Conservation (phyloP, 2,329 filamentous ascomycete species). For the Ophiosphaerella narmari region DNA sequence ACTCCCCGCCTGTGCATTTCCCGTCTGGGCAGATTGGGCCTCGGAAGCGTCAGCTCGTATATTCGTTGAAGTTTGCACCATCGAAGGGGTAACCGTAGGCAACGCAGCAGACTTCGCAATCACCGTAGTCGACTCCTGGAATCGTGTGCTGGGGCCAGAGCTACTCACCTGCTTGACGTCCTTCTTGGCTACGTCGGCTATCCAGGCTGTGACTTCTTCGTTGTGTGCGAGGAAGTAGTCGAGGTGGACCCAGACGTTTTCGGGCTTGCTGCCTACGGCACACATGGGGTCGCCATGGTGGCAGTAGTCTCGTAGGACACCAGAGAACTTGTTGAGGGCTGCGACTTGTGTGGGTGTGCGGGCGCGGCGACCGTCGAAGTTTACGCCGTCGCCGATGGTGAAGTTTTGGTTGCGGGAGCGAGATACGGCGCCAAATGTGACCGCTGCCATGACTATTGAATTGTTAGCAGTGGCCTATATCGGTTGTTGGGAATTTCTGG, state of each 20-base stretch:
- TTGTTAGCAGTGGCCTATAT: constrained; percentile 2
- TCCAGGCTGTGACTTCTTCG: constrained; percentile 24
- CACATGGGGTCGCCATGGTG: constrained; percentile 67
- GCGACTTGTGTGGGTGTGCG: constrained; percentile 24
- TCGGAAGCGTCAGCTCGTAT: constrained; percentile 11
- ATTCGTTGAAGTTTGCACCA: neutral
- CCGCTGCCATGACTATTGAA: constrained; percentile 27
- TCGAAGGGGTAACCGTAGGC: constrained; percentile 1
- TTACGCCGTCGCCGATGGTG: constrained; percentile 26
- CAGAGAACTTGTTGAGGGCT: constrained; percentile 19
- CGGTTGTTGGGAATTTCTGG: neutral
- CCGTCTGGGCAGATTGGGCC: constrained; percentile 10
- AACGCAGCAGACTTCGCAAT: constrained; percentile 7
- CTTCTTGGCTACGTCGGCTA: constrained; percentile 20
- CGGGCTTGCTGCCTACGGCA: constrained; percentile 58
- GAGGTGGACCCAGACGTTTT: constrained; percentile 60
- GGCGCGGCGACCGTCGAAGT: constrained; percentile 26
- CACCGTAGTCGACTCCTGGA: neutral
- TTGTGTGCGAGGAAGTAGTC: constrained; percentile 56
- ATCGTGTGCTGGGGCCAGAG: constrained; percentile 5
- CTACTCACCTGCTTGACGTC: constrained; percentile 13
- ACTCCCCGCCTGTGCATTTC: neutral
- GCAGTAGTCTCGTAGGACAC: constrained; percentile 65
- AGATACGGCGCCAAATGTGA: constrained; percentile 31
- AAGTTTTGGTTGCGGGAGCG: constrained; percentile 29